Base-by-base conservation (phyloP, 805 yeast species). In the Ogataea saltuana region DNA sequence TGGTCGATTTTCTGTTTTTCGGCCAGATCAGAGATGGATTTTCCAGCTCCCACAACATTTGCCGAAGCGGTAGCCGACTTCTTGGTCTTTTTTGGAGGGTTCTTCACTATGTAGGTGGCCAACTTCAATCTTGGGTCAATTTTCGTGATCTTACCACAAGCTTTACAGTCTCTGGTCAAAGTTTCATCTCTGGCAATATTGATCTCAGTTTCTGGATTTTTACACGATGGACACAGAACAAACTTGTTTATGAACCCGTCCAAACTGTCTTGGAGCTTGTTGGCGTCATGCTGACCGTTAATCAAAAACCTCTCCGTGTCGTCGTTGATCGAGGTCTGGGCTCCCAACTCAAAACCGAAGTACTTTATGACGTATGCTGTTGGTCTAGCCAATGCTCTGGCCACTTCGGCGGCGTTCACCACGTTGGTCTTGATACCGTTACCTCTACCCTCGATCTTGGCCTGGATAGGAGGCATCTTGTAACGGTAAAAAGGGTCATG, bases 401-500 rank as follows among this genome's bases (percentile, higher is more conserved):
- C 95, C 49, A 93, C 97, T 61, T 93, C 98, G 29, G 85, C 72
- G 42, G 88, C 81, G 69, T 93, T 93, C 54, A 88, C 80, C 44
- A 93, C 83, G 42, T 91, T 95, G 18, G 99, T 93, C 68, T 89
- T 90, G 71, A 93, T 93, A 82, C 99, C 99, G 72, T 93, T 93
- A 74, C 99, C 99, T 66, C 96, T 81, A 68, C 99, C 99, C 73
- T 93, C 98, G 54, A 88, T 88, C 77, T 93, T 93, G 56, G 97
- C 87, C 71, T 87, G 95, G 69, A 93, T 84, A 32, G 95, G 85
- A 64, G 99, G 99, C 99, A 93, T 93, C 75, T 93, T 93, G 71
- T 93, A 93, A 75, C 99, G 96, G 81, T 93, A 93, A 69, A 93
- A 93, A 33, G 97, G 97, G 74, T 93, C 99, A 61, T 85, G 82